Evolutionary conservation across 495 filamentous ascomycete genomes (phyloP).

Genomic region (Talaromyces adpressus): DNA sequence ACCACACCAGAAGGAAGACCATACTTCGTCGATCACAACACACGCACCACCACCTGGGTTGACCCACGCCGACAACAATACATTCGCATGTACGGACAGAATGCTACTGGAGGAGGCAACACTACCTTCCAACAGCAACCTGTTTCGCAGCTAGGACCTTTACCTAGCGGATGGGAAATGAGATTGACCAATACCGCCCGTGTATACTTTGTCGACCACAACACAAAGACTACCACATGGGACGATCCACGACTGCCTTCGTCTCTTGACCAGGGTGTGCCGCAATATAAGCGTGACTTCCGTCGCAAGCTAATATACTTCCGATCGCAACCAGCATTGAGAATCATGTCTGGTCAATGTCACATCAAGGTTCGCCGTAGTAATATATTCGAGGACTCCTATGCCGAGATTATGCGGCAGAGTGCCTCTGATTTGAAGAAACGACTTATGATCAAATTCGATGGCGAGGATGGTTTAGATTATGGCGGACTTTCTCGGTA

Average conservation of each 20-base stretch:
- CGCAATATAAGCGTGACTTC: conserved; percentile 99
- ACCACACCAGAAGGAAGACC: conserved; percentile 89
- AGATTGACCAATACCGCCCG: conserved; percentile 94
- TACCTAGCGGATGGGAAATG: conserved; percentile 99
- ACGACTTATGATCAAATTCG: conserved; percentile 98
- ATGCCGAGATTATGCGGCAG: conserved; percentile 95
- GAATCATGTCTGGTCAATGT: conserved; percentile 92
- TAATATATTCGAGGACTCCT: conserved; percentile 98
- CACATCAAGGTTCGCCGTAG: conserved; percentile 95
- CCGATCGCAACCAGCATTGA: conserved; percentile 92
- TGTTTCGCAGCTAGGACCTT: conserved; percentile 91
- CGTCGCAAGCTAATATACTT: conserved; percentile 97
- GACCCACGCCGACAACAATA: conserved; percentile 96
- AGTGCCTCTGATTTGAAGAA: conserved; percentile 97
- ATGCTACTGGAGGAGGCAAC: conserved; percentile 62
- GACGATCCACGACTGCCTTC: conserved; percentile 94
- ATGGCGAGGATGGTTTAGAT: conserved; percentile 95
- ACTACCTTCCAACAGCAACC: conserved; percentile 92
- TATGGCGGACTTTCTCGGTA: conserved; percentile 93
- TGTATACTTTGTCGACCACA: conserved; percentile 98
- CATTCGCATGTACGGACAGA: conserved; percentile 92
- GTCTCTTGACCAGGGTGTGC: conserved; percentile 95
- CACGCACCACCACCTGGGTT: conserved; percentile 98
- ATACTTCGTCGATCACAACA: conserved; percentile 99
- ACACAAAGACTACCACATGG: conserved; percentile 99